Base-by-base conservation (phyloP, 2,329 filamentous ascomycete species). In the Beauveria scarabaeidicola region DNA sequence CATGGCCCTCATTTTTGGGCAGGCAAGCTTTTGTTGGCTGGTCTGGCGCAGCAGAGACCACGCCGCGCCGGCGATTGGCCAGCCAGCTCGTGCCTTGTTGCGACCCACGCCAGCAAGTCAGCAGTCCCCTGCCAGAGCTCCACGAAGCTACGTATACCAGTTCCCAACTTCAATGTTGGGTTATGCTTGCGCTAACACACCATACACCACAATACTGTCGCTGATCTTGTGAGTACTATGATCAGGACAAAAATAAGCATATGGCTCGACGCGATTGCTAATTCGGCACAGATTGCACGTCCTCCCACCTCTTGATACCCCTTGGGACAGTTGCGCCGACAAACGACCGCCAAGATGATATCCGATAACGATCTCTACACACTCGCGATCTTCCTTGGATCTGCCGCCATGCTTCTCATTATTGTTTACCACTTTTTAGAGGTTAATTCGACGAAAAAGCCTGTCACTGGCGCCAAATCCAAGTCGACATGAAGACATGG, bases 351-450 rank as follows among this genome's bases (percentile, higher is more conserved):
- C 78, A 89, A 69, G 52, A 99, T 99, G 94, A 97, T 99, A 72
- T 88, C 92, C 72, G 94, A 99, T 84, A 79, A 82, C 73, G 87
- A 94, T 65, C 87, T 99, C 68, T 97, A 97, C 81, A 83, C 83
- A 63, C 84, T 99, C 32, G 92, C 94, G 73, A 86, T 97, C 73
- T 93, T 97, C 73, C 89, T 99, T 62, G 94, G 94, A 77, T 89
- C 86, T 59, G 83, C 87, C 44, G 86, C 93, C 64, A 93, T 97
- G 90, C 79, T 97, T 48, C 82, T 99, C 63, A 97, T 97, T 65
- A 86, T 99, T 32, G 76, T 96, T 29, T 97, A 99, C 76, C 91
- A 97, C 75, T 97, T 95, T 77, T 86, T 99, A 68, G 93, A 97
- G 73, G 84, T 96, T 78, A 97, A 99, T 38, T 50, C 61, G 25